phyloP scores from a whole-genome alignment of 768 basidiomycete genomes.

The Macrocybe gigantea region DNA sequence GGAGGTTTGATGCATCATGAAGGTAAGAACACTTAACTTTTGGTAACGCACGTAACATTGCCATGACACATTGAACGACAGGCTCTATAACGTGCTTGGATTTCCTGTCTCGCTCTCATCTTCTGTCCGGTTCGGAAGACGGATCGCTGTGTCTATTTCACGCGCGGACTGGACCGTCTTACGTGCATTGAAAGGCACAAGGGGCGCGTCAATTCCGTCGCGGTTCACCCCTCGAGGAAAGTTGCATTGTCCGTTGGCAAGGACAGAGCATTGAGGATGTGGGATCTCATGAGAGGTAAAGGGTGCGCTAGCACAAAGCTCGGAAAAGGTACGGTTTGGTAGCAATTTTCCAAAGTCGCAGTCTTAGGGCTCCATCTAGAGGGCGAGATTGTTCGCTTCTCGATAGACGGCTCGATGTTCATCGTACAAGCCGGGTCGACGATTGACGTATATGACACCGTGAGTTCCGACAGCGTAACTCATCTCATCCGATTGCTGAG shows the following conservation, averaged over 20 bases:
- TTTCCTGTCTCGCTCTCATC: slow-evolving; percentile 85
- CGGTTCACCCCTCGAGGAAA: slow-evolving; percentile 91
- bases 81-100: slow-evolving; percentile 87
- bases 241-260: slow-evolving; percentile 88
- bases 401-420: slow-evolving; percentile 69
- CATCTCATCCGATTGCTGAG: neutral
- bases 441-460: slow-evolving; percentile 81
- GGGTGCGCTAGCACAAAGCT: slow-evolving; percentile 86
- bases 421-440: slow-evolving; percentile 71
- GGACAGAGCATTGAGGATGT: slow-evolving; percentile 90
- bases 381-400: slow-evolving; percentile 91
- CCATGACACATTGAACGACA: slow-evolving; percentile 21
- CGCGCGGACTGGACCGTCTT: slow-evolving; percentile 93
- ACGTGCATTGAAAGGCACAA: slow-evolving; percentile 90
- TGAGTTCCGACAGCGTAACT: slow-evolving; percentile 21
- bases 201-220: slow-evolving; percentile 83
- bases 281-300: slow-evolving; percentile 96
- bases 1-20: slow-evolving; percentile 94
- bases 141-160: slow-evolving; percentile 87
- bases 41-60: slow-evolving; percentile 1
- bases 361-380: slow-evolving; percentile 38
- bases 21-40: slow-evolving; percentile 42
- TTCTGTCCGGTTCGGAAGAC: slow-evolving; percentile 90
- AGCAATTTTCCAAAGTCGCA: neutral
- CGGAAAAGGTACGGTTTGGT: slow-evolving; percentile 61